Evolutionary conservation across 305 asterid genomes (phyloP).

Genomic region (Fraxinus latifolia): DNA sequence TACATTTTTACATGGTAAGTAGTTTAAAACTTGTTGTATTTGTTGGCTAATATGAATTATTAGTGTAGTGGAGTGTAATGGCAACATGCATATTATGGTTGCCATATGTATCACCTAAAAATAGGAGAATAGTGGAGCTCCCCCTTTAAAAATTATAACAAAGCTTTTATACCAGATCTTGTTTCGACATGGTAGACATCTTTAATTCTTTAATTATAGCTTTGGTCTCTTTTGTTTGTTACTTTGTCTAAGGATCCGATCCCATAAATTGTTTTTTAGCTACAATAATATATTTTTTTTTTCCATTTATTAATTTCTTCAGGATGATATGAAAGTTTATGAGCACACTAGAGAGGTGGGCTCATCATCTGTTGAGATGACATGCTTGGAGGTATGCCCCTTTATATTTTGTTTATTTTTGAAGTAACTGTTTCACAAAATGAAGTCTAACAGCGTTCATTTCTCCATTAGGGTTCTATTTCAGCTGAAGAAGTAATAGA

Average conservation of each 20-base stretch:
- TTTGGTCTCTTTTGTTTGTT: neutral
- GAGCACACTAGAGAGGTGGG: neutral
- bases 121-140: neutral
- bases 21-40: neutral
- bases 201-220: too few species aligned
- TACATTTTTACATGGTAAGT: neutral
- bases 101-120: neutral
- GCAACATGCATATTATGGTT: neutral
- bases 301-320: neutral
- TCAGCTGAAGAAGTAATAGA: neutral
- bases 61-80: neutral
- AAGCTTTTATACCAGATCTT: neutral
- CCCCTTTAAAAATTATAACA: neutral
- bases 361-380: neutral
- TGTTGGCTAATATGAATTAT: neutral
- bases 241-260: neutral
- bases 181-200: neutral
- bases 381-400: neutral
- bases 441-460: neutral
- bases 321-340: neutral
- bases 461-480: neutral
- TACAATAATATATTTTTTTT: neutral
- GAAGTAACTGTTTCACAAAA: neutral
- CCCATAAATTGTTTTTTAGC: neutral
- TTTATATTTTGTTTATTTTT: neutral